Percentiles rank a stretch among this genome's conserved stretches.
Evolutionary conservation across 176 grass and related monocot genomes (phyloP).

Genomic region (Cenchrus americanus): DNA sequence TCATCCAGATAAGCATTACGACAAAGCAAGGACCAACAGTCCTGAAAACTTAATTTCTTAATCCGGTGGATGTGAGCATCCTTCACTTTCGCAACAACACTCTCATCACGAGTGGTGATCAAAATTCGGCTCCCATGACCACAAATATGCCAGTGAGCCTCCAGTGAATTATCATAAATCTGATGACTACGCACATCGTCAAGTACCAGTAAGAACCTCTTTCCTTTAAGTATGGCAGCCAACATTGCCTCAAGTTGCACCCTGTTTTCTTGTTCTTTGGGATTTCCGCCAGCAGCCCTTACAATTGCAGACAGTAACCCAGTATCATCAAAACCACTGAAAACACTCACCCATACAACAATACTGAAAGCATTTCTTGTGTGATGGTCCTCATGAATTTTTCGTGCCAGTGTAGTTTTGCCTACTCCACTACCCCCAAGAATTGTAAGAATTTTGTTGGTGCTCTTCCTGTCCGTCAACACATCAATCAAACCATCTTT

Average conservation of each 20-base stretch:
- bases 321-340: constrained; percentile 31
- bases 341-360: constrained; percentile 49
- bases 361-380: constrained; percentile 46
- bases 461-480: constrained; percentile 39
- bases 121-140: constrained; percentile 51
- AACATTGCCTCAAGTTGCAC: constrained; percentile 53
- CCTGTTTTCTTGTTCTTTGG: constrained; percentile 30
- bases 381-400: constrained; percentile 40
- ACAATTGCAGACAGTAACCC: constrained; percentile 50
- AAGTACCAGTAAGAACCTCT: constrained; percentile 61
- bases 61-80: constrained; percentile 37
- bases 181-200: constrained; percentile 38
- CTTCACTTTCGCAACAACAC: constrained; percentile 33
- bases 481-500: constrained; percentile 39
- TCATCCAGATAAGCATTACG: constrained; percentile 20
- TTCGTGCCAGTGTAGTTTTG: constrained; percentile 54
- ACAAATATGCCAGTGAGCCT: constrained; percentile 25
- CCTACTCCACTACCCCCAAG: constrained; percentile 51
- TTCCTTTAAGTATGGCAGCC: constrained; percentile 44
- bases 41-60: constrained; percentile 33
- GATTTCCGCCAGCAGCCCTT: constrained; percentile 50
- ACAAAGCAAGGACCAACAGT: constrained; percentile 64
- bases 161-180: constrained; percentile 49
- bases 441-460: constrained; percentile 29
- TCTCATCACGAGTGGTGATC: constrained; percentile 57